Evolutionary conservation across 768 basidiomycete species (phyloP).

Genomic region (Mycena galopus): DNA sequence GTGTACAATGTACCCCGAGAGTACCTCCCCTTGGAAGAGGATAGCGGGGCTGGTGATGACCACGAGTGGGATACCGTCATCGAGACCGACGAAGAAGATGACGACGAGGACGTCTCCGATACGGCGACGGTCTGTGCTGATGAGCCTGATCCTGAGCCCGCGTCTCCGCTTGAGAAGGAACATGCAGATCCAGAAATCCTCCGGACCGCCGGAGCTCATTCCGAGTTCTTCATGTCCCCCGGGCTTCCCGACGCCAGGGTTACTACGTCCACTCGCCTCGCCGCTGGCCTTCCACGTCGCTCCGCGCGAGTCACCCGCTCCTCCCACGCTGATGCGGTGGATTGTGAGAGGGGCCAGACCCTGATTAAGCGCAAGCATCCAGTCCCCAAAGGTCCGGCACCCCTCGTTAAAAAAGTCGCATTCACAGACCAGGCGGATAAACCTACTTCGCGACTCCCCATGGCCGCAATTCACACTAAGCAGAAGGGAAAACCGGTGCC

Average conservation of each 20-base stretch:
- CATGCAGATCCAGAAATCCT: neutral
- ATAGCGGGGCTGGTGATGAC: neutral
- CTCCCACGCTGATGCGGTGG: neutral
- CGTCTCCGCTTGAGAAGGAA: neutral
- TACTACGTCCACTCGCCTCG: neutral
- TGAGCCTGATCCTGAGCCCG: neutral
- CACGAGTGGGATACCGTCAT: neutral
- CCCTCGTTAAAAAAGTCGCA: constrained; percentile 18
- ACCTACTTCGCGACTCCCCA: neutral
- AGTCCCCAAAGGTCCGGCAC: neutral
- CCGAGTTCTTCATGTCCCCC: neutral
- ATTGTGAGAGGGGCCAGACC: neutral
- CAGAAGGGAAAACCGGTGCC: neutral
- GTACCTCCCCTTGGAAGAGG: constrained; percentile 17
- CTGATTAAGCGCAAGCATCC: constrained; percentile 20
- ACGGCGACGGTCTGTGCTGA: constrained; percentile 9
- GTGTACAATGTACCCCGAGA: constrained; percentile 6
- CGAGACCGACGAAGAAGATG: constrained; percentile 1
- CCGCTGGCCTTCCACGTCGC: neutral
- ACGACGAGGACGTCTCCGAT: constrained; percentile 1
- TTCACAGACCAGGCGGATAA: constrained; percentile 1
- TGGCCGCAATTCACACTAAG: neutral
- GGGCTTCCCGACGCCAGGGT: neutral
- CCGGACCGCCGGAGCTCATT: neutral
- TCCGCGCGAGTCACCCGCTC: constrained; percentile 8